Evolutionary conservation across 257 asterid species (phyloP), one percentile per base, ranked within the genome.

Genomic region (Echium plantagineum): DNA sequence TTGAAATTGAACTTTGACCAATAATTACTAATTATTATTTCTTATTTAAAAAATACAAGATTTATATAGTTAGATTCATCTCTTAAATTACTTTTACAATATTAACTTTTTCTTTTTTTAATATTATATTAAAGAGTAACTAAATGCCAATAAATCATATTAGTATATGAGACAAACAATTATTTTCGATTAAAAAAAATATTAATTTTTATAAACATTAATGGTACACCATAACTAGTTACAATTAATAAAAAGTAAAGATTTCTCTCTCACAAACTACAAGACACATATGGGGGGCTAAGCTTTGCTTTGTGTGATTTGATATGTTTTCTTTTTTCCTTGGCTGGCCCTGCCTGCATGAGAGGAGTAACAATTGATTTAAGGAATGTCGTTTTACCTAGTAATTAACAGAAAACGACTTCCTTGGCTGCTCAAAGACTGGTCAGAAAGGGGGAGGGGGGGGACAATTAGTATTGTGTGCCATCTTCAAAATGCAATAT

Each of bases 401-500:
- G 52, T 47, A 56, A 28, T 47, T 58, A 6, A 56, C 68, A 28
- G 68, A 67, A 83, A 80, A 82, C 83, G 83, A 86, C 85, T 9
- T 35, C 67, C 73, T 32, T 66, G 22, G 72, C 59, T 78, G 79
- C 74, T 80, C 76, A 59, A 71, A 58, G 71, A 18, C 10, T 70
- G 86, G 88, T 79, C 78, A 79, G 77, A 75, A 72, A 79, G 70
- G 79, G 63, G 66, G 26, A 6, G 71, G 32, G 70, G 71, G 78
- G 69, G 66, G 59, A 58, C 38, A 22, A 56, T 21, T 24, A 56
- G 38, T 12, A 58, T 53, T 66, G 62, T 62, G 38, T 61, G 62
- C 57, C 68, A 15, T 28, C 75, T 72, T 69, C 69, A 68, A 68
- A 71, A 64, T 72, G 69, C 76, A 57, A 62, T 60, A 58, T 60